Evolutionary conservation across 1,284 basidiomycete genomes (phyloP), one percentile per base, ranked within the genome.

Genomic region (Puccinia triticina): DNA sequence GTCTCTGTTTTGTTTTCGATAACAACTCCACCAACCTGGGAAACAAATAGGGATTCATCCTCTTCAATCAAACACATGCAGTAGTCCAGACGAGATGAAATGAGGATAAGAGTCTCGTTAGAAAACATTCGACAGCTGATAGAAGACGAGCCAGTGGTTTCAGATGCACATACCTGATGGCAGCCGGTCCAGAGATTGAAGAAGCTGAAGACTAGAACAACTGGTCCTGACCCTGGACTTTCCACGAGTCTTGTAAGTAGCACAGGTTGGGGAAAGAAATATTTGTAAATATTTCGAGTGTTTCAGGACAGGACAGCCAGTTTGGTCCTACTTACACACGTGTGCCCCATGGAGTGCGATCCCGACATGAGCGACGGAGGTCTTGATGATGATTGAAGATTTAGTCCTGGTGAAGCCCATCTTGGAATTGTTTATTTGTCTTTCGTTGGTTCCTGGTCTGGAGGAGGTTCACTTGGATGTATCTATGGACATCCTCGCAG

Each of bases 41-140:
- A 82, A 84, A 72, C 83, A 84, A 74, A 86, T 83, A 29, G 86
- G 86, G 32, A 86, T 83, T 21, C 86, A 85, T 71, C 76, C 73
- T 50, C 74, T 64, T 48, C 40, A 43, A 43, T 7, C 11, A 55
- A 26, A 40, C 43, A 46, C 4, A 23, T 26, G 23, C 37, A 64
- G 53, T 16, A 16, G 3, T 50, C 18, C 23, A 5, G 34, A 14
- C 50, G 34, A 40, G 32, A 29, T 78, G 11, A 37, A 76, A 80
- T 74, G 67, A 23, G 40, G 43, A 66, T 59, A 72, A 53, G 57
- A 69, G 67, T 53, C 75, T 79, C 73, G 14, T 69, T n/a, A 43
- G 76, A 29, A 85, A 84, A 34, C 84, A 26, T 26, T 46, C 26
- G 40, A 18, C 7, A 48, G n/a, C 8, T 66, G 23, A 53, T 16